Evolutionary conservation across 192 early-diverging fungal genomes (phyloP).

Genomic region (Coemansia sp.): DNA sequence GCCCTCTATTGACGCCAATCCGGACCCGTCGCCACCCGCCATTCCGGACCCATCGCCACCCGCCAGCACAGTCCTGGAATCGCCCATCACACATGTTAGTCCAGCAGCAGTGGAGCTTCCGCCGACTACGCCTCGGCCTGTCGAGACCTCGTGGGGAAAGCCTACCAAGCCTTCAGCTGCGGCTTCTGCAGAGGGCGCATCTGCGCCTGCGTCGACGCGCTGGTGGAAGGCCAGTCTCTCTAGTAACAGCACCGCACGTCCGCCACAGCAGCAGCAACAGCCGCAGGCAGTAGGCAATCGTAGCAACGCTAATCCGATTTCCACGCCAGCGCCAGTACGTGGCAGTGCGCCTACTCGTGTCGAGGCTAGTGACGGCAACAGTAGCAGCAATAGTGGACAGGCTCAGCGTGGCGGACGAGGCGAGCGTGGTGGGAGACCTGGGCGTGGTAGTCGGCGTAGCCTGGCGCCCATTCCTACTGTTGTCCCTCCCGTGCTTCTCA

Average conservation of each 20-base stretch:
- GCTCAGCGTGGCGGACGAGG: not conserved
- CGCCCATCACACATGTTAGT: not conserved
- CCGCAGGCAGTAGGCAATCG: conserved; percentile 3
- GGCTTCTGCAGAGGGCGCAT: not conserved
- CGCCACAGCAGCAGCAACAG: not conserved
- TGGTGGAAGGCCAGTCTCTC: conserved; percentile 55
- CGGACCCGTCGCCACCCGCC: not conserved
- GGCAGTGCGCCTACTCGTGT: not conserved
- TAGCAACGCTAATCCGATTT: not conserved
- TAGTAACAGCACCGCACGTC: not conserved
- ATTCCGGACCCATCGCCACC: not conserved
- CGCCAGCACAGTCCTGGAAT: not conserved
- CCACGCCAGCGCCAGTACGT: not conserved
- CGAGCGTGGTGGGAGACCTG: conserved; percentile 8
- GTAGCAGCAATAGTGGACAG: conserved; percentile 8
- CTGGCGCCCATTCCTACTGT: conserved; percentile 46
- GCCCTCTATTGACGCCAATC: not conserved
- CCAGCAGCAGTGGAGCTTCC: conserved; percentile 9
- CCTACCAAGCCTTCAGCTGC: conserved; percentile 7
- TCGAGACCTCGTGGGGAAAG: conserved; percentile 29
- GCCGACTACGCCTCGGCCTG: not conserved
- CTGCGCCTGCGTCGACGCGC: conserved; percentile 24
- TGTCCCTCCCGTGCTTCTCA: conserved; percentile 39
- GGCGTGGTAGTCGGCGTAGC: conserved; percentile 24
- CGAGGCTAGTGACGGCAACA: conserved; percentile 12